Base-by-base conservation (phyloP, 176 grass and related monocot species). In the Ananas comosus region DNA sequence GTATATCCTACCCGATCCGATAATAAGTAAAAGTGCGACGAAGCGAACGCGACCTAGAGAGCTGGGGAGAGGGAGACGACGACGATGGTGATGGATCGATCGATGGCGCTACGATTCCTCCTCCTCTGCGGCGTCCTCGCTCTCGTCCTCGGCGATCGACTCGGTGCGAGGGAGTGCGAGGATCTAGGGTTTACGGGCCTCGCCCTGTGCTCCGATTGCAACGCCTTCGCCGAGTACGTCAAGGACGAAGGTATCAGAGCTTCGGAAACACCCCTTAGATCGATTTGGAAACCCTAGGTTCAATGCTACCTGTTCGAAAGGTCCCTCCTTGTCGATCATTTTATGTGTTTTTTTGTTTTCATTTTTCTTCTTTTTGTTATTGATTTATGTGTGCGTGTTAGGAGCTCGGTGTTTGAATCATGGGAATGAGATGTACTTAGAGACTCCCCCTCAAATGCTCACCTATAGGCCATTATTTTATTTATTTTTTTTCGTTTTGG, bases 201-300 rank as follows among this genome's bases (percentile, higher is more conserved):
- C 51, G 95, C 95, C 47, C 87, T 99, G 28, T 99, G 95, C 82
- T 99, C 95, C 78, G 90, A 99, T 79, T 94, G 95, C 87, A 88
- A 78, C 63, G 82, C 89, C 33, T 82, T 99, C 22, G 23, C 67
- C 1, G 95, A 99, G 64, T 94, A 90, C 70, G 82, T 99, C 25
- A 94, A 99, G 85, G 85, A 99, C 57, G 63, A 91, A 84, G 95
- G 95, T 99, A 73, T 14, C 21, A 5, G 0, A 9, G 1, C 3
- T 4, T 47, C 48, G 9, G 29, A 33, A 33, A 33, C 29, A 33
- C 29, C 33, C 33, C 33, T 42, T 42, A 42, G 33, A 42, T 42
- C 33, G 33, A 42, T 7, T 42, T 42, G 33, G 33, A 42, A 42
- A 42, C 33, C 27, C 51, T 76, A 51, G 6, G 12, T 68, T n/a